A percentile compares a stretch with the other conserved stretches of the same genome.
These are phyloP conservation scores for Ligustrum vulgare DNA, from an alignment of 257 asterid genomes.

Conservation along the genomic window DNA sequence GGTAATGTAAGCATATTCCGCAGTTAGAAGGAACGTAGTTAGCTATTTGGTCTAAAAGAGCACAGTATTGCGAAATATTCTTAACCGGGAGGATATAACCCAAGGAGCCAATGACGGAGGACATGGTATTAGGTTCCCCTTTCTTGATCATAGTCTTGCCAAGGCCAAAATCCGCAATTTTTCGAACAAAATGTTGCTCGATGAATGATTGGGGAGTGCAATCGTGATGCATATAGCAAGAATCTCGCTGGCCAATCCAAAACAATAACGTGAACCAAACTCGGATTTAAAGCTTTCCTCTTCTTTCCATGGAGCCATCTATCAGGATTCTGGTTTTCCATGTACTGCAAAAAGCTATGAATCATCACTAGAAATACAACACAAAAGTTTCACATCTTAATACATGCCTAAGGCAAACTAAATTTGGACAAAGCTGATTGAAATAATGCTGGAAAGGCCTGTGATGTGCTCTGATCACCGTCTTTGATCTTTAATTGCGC, in stretches of 20 bases:
- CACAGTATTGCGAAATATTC: neutral
- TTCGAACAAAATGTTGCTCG: constrained; percentile 69
- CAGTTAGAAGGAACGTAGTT: constrained; percentile 8
- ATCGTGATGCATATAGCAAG: constrained; percentile 68
- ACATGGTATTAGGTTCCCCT: constrained; percentile 52
- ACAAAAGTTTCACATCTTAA: constrained; percentile 57
- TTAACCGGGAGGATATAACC: constrained; percentile 75
- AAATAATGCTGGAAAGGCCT: constrained; percentile 69
- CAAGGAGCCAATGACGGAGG: constrained; percentile 60
- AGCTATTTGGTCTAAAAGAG: neutral
- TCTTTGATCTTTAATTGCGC: constrained; percentile 87
- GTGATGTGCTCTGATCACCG: constrained; percentile 74
- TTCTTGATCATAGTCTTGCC: constrained; percentile 48
- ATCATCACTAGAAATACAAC: constrained; percentile 50
- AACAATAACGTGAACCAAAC: constrained; percentile 9
- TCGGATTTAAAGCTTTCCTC: constrained; percentile 13
- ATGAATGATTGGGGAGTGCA: constrained; percentile 61
- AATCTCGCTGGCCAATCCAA: constrained; percentile 68
- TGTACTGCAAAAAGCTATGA: constrained; percentile 60
- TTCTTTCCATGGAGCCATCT: constrained; percentile 50
- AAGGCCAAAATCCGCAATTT: constrained; percentile 66
- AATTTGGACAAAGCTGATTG: constrained; percentile 74
- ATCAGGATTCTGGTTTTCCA: constrained; percentile 59
- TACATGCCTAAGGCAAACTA: constrained; percentile 39
- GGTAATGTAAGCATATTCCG: constrained; percentile 71